Percentiles rank a stretch among this genome's conserved stretches.
Conservation (phyloP, 2,329 filamentous ascomycete species). For the Penicillium hesseltinei region DNA sequence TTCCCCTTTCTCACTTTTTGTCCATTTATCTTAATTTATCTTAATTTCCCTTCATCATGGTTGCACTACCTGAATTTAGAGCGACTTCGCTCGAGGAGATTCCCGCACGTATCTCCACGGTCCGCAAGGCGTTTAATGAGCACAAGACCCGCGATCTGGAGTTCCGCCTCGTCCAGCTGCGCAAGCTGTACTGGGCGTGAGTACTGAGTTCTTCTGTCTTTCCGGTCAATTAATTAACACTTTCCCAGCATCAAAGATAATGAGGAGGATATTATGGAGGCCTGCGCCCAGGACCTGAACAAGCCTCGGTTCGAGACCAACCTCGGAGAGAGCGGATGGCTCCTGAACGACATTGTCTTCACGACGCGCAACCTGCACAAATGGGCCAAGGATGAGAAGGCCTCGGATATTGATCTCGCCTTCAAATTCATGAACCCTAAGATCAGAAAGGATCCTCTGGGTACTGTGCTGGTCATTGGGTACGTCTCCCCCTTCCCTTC, state of each 20-base stretch:
- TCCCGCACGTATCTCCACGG: constrained; percentile 56
- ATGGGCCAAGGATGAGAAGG: constrained; percentile 79
- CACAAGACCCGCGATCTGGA: constrained; percentile 79
- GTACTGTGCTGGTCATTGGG: constrained; percentile 80
- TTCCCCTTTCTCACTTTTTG: neutral
- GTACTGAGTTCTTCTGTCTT: constrained; percentile 12
- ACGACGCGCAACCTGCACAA: constrained; percentile 73
- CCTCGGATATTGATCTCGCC: constrained; percentile 66
- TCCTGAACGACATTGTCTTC: constrained; percentile 77
- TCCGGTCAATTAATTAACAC: neutral
- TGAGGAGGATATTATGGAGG: constrained; percentile 68
- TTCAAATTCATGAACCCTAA: constrained; percentile 70
- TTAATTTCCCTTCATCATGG: constrained; percentile 29
- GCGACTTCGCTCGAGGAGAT: constrained; percentile 67
- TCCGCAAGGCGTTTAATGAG: constrained; percentile 69
- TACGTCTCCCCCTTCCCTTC: constrained; percentile 31
- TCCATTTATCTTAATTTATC: neutral
- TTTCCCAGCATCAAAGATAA: constrained; percentile 66
- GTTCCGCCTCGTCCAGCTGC: constrained; percentile 80
- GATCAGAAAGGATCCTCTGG: constrained; percentile 84
- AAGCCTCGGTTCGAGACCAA: constrained; percentile 75
- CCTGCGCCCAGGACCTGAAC: constrained; percentile 72
- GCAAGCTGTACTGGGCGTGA: constrained; percentile 89
- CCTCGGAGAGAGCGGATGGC: constrained; percentile 73
- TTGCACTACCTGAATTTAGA: constrained; percentile 50